Percentiles rank a stretch among this genome's conserved stretches.
Conservation (phyloP, 73 alveolate genomes). For the Paraurostyla sp. region DNA sequence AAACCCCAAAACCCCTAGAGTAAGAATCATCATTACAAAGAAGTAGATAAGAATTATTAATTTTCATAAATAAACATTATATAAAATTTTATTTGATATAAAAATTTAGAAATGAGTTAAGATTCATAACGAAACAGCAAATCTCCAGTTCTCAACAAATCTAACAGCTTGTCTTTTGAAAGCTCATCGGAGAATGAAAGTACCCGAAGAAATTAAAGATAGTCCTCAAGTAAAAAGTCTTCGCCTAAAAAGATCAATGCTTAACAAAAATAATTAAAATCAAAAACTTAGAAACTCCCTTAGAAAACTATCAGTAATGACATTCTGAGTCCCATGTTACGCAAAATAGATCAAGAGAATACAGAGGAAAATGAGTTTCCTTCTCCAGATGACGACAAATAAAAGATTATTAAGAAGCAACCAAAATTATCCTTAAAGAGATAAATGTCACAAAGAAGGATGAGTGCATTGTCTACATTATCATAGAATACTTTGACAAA, state of each 20-base stretch:
- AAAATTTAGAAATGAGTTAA: not conserved
- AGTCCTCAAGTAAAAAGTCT: too few species aligned
- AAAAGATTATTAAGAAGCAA: not conserved
- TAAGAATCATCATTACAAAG: too few species aligned
- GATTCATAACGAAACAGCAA: not conserved
- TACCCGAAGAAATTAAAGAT: too few species aligned
- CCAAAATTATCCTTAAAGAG: conserved; percentile 14
- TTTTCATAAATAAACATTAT: too few species aligned
- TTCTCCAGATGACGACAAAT: not conserved
- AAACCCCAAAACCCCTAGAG: too few species aligned
- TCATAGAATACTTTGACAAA: not conserved
- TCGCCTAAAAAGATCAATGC: not conserved
- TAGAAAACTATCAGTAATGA: not conserved
- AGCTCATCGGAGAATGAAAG: not conserved
- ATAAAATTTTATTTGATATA: not conserved
- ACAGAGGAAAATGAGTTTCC: not conserved
- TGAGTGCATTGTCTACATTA: not conserved
- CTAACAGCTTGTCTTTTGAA: not conserved
- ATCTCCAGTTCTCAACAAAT: not conserved
- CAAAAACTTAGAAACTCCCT: not conserved
- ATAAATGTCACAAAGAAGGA: conserved; percentile 7
- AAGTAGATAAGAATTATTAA: too few species aligned
- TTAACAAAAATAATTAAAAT: not conserved
- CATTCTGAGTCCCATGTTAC: not conserved
- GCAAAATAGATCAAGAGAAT: not conserved